Evolutionary conservation across 441 rosid genomes (phyloP).

Genomic region (Hura crepitans): DNA sequence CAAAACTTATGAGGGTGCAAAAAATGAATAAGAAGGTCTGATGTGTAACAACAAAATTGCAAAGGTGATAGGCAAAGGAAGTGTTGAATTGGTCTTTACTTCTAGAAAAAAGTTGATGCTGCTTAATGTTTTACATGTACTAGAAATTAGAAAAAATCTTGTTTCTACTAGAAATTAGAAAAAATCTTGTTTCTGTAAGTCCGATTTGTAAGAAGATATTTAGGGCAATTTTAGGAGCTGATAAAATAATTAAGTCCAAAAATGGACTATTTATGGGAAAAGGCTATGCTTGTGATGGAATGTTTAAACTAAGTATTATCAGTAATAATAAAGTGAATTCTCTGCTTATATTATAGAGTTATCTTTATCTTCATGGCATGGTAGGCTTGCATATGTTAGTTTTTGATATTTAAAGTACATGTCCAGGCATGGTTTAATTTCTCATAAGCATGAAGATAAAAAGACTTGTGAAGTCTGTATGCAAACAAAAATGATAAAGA

Average conservation of each 20-base stretch:
- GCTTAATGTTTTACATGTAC: neutral
- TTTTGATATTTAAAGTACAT: neutral
- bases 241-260: neutral
- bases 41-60: too few species aligned
- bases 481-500: constrained; percentile 1
- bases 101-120: constrained; percentile 7
- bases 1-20: too few species aligned
- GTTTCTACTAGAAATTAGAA: too few species aligned
- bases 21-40: too few species aligned
- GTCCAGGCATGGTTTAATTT: constrained; percentile 1
- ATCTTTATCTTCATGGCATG: constrained; percentile 8
- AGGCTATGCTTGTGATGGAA: neutral
- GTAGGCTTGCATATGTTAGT: neutral
- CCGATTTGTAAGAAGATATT: too few species aligned
- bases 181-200: neutral
- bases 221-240: too few species aligned
- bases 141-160: neutral
- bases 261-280: neutral
- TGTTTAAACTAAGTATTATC: constrained; percentile 12
- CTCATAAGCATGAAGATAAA: neutral
- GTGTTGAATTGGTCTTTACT: neutral
- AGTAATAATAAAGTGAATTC: neutral
- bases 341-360: neutral
- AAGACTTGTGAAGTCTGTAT: constrained; percentile 9
- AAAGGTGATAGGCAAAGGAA: neutral